Conservation (phyloP, 805 yeast species). For the Saturnispora ahearnii region DNA sequence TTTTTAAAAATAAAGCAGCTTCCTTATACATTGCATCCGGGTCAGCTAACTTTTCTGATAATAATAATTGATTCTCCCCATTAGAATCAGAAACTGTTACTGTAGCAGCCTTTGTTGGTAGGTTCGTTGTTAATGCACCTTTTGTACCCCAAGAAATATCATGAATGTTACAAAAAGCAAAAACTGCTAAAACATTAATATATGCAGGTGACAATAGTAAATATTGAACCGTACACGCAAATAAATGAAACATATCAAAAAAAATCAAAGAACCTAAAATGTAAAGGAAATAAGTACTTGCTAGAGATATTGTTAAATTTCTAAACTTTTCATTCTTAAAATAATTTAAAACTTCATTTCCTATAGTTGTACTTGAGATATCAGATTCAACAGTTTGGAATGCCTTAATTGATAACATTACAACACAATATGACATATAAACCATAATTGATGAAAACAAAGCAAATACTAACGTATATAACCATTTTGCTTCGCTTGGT, state of each 20-base stretch:
- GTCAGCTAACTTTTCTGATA: slow-evolving; percentile 25
- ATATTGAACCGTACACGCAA: slow-evolving; percentile 79
- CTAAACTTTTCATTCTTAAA: slow-evolving; percentile 64
- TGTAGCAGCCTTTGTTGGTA: slow-evolving; percentile 52
- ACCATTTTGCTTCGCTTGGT: slow-evolving; percentile 75
- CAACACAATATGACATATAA: slow-evolving; percentile 71
- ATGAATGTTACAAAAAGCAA: slow-evolving; percentile 90
- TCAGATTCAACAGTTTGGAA: slow-evolving; percentile 43
- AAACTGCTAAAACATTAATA: slow-evolving; percentile 80
- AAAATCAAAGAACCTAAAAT: slow-evolving; percentile 67
- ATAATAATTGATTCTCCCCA: slow-evolving; percentile 18
- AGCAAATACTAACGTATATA: slow-evolving; percentile 60
- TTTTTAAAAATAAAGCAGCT: slow-evolving; percentile 21
- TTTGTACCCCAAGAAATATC: slow-evolving; percentile 97
- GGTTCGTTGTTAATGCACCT: slow-evolving; percentile 56
- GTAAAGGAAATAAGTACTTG: slow-evolving; percentile 75
- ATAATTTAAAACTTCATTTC: slow-evolving; percentile 31
- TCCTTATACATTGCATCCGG: slow-evolving; percentile 23
- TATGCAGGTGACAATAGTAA: slow-evolving; percentile 77
- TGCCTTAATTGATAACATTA: slow-evolving; percentile 52
- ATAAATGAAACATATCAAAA: slow-evolving; percentile 84
- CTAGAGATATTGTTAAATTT: slow-evolving; percentile 72
- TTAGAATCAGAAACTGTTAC: neutral
- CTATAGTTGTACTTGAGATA: slow-evolving; percentile 24
- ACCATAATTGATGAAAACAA: slow-evolving; percentile 79